Base-by-base conservation (phyloP, 345 rosid species). In the Eucalyptus cloeziana region DNA sequence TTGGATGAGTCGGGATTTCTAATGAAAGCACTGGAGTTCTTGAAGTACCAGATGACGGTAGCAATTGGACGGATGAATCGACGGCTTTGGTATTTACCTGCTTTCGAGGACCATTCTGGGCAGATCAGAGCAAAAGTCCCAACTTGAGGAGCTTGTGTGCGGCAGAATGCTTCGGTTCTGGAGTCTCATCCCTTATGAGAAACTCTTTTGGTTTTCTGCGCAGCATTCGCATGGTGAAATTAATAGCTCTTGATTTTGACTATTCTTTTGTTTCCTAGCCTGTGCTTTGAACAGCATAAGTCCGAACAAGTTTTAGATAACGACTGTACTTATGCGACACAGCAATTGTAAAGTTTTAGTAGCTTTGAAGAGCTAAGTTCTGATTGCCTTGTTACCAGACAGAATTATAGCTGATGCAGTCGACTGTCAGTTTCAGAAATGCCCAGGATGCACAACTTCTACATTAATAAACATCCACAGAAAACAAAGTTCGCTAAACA, bases 1-100 rank as follows among this genome's bases (percentile, higher is more conserved):
- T 87, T 92, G 88, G 95, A 95, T 31, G 90, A 92, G 69, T 91
- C 94, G 19, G 93, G 96, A 49, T 87, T 96, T 87, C 87, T 93
- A 86, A 89, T 95, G 64, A 80, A 93, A 45, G 81, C 91, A 33
- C 19, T 92, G 81, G 98, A 96, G 90, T 71, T 96, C 54, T 87
- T 93, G 88, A 94, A 87, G 71, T 50, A 88, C 89, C 87, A 88
- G 90, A 47, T 94, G 85, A 88, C 91, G 11, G 87, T 80, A 49
- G 16, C 52, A 60, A 51, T 87, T 33, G 88, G 69, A 80, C 92
- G 85, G 79, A 86, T 92, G 88, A 92, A 89, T 27, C 93, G 52
- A 51, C 90, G 89, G 54, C 43, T 91, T 7, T 92, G 91, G 91
- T 64, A 86, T 7, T 58, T 90, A 51, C 91, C 93, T 89, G 44